These are phyloP conservation scores for Raddia distichophylla DNA, from an alignment of 176 grass and related monocot genomes.

Conservation along the genomic window DNA sequence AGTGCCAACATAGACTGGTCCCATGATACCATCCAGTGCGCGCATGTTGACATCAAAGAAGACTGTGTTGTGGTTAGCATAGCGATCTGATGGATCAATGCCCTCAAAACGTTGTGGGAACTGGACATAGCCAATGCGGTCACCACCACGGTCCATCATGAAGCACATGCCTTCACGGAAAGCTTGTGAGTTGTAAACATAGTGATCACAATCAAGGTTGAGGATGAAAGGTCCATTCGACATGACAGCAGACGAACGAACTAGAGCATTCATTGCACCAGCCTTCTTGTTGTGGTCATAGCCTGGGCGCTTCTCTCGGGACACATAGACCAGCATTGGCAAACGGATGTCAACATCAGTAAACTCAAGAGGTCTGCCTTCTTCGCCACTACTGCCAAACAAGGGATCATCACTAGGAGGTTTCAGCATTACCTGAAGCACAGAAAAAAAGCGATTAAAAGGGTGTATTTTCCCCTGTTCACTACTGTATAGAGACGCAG, in stretches of 20 bases:
- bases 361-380: constrained; percentile 77
- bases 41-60: constrained; percentile 99
- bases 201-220: constrained; percentile 97
- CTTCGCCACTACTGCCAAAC: constrained; percentile 56
- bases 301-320: constrained; percentile 93
- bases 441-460: background rate
- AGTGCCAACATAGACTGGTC: constrained; percentile 92
- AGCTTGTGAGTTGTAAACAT: constrained; percentile 94
- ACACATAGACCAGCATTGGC: constrained; percentile 91
- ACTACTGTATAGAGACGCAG: background rate
- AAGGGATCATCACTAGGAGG: constrained; percentile 86
- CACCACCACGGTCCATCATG: constrained; percentile 98
- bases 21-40: constrained; percentile 83
- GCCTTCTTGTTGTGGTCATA: constrained; percentile 99
- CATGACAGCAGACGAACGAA: constrained; percentile 93
- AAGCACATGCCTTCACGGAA: constrained; percentile 98
- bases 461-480: background rate
- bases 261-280: constrained; percentile 96
- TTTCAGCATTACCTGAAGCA: constrained; percentile 92
- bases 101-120: constrained; percentile 98
- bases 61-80: constrained; percentile 98
- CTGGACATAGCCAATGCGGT: constrained; percentile 92
- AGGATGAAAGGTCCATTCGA: constrained; percentile 99
- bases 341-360: constrained; percentile 84
- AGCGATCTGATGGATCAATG: constrained; percentile 96